Evolutionary conservation across 495 filamentous ascomycete species (phyloP).

Genomic region (Penicillium diatomitis): DNA sequence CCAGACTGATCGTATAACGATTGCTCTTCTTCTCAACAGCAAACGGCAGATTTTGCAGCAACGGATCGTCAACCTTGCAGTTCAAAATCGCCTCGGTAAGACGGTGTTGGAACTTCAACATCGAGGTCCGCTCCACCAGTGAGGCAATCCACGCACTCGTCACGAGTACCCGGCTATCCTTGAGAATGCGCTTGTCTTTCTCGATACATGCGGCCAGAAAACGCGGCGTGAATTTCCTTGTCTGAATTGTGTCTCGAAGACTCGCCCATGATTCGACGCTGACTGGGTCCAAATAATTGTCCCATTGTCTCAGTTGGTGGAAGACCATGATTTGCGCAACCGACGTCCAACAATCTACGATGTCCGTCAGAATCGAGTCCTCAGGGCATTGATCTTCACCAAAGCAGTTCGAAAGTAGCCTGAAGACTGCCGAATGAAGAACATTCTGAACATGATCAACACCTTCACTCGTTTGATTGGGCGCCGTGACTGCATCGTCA

Average conservation of each 20-base stretch:
- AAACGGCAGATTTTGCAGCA: slow-evolving; percentile 58
- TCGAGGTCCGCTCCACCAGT: slow-evolving; percentile 56
- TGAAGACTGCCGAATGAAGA: slow-evolving; percentile 43
- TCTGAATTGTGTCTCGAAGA: slow-evolving; percentile 55
- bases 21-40: slow-evolving; percentile 27
- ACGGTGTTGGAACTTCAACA: slow-evolving; percentile 60
- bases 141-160: slow-evolving; percentile 49
- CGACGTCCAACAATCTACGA: slow-evolving; percentile 50
- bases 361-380: slow-evolving; percentile 46
- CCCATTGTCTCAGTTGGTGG: slow-evolving; percentile 41
- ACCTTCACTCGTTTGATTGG: slow-evolving; percentile 15
- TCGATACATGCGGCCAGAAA: slow-evolving; percentile 52
- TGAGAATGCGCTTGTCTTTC: slow-evolving; percentile 30
- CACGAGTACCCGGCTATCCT: slow-evolving; percentile 40
- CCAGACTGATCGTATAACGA: slow-evolving; percentile 39
- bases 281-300: slow-evolving; percentile 48
- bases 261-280: slow-evolving; percentile 50
- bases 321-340: slow-evolving; percentile 45
- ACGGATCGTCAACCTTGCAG: slow-evolving; percentile 29
- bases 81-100: slow-evolving; percentile 51
- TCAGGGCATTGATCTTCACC: slow-evolving; percentile 52
- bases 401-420: slow-evolving; percentile 59
- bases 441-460: slow-evolving; percentile 30
- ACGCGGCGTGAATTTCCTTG: slow-evolving; percentile 50
- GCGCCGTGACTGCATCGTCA: slow-evolving; percentile 38